Conservation (phyloP, 352 stramenopile genomes). For the Pythium brachiatum region DNA sequence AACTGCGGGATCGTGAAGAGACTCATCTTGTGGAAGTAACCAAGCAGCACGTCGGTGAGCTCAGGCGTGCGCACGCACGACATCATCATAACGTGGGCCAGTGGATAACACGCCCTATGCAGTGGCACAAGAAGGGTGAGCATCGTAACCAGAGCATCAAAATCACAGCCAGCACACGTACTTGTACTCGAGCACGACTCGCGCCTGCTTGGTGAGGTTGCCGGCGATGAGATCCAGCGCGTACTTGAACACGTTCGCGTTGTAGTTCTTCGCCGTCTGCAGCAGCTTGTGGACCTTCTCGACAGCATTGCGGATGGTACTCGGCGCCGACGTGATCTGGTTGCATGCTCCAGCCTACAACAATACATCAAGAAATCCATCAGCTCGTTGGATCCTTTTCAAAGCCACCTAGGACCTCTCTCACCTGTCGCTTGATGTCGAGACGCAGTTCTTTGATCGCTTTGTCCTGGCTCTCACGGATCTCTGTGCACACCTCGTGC, state of each 20-base stretch:
- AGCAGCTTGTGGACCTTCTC: constrained; percentile 67
- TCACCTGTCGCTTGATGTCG: constrained; percentile 63
- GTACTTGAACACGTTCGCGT: constrained; percentile 67
- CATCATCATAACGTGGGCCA: constrained; percentile 79
- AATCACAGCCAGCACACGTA: constrained; percentile 27
- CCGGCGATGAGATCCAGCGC: constrained; percentile 66
- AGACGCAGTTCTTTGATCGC: constrained; percentile 65
- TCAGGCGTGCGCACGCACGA: constrained; percentile 67
- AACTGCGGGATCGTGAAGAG: constrained; percentile 72
- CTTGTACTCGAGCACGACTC: constrained; percentile 74
- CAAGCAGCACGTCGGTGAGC: constrained; percentile 67
- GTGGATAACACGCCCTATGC: constrained; percentile 57
- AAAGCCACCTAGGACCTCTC: neutral
- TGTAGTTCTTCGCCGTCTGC: constrained; percentile 52
- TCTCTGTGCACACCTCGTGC: constrained; percentile 40
- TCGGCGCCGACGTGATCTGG: constrained; percentile 71
- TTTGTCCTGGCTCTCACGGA: constrained; percentile 47
- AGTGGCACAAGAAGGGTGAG: neutral
- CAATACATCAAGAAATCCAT: constrained; percentile 5
- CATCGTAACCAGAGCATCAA: constrained; percentile 10
- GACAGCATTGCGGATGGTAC: constrained; percentile 58
- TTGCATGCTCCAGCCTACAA: constrained; percentile 70
- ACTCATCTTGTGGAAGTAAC: constrained; percentile 71
- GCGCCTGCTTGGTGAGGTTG: constrained; percentile 69
- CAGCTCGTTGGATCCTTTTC: neutral